Conservation (phyloP, 2,329 filamentous ascomycete genomes). For the Colletotrichum sp. region DNA sequence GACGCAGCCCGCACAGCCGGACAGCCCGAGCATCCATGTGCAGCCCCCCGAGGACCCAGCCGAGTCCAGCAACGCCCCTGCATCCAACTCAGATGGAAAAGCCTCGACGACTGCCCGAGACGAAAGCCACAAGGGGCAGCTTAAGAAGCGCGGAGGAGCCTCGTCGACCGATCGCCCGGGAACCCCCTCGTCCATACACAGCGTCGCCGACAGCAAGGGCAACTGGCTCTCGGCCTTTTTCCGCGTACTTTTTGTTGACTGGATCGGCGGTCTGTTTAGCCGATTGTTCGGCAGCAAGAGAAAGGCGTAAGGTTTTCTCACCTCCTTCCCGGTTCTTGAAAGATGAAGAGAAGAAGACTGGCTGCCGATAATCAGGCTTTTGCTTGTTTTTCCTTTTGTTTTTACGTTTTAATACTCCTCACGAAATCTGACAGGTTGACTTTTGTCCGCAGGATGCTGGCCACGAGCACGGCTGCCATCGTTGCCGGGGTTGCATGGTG, state of each 20-base stretch:
- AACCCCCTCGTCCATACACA: slow-evolving; percentile 26
- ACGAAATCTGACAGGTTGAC: slow-evolving; percentile 22
- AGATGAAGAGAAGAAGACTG: background rate
- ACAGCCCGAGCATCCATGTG: background rate
- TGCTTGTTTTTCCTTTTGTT: background rate
- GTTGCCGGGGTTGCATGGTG: slow-evolving; percentile 18
- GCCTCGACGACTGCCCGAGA: background rate
- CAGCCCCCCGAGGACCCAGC: slow-evolving; percentile 10
- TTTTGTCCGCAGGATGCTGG: slow-evolving; percentile 20
- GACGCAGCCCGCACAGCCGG: background rate
- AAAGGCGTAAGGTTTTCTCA: slow-evolving; percentile 20
- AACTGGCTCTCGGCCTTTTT: slow-evolving; percentile 40
- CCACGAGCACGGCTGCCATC: slow-evolving; percentile 19
- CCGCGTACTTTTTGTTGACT: slow-evolving; percentile 41
- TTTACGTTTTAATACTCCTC: slow-evolving; percentile 4
- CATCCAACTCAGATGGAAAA: background rate
- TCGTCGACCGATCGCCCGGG: slow-evolving; percentile 14
- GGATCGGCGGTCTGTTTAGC: slow-evolving; percentile 38
- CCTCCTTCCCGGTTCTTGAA: background rate
- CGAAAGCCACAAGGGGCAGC: slow-evolving; percentile 1
- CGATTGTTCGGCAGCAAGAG: slow-evolving; percentile 22
- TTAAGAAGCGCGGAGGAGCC: slow-evolving; percentile 21
- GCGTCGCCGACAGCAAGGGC: slow-evolving; percentile 24
- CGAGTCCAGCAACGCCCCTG: background rate
- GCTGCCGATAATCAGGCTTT: background rate